phyloP scores from a whole-genome alignment of 108 stramenopile genomes.

The Cyclotella atomus region DNA sequence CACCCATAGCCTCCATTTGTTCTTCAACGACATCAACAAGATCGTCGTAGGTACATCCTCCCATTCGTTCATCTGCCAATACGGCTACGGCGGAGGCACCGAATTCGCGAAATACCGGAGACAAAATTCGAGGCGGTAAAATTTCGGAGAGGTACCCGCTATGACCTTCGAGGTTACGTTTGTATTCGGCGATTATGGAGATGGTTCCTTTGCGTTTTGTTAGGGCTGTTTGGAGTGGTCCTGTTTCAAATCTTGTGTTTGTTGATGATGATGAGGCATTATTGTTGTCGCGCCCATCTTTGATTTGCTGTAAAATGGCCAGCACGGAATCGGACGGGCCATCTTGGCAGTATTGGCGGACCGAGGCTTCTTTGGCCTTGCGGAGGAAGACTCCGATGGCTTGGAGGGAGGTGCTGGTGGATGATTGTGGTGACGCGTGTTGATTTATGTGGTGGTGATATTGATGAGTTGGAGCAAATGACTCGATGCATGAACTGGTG shows the following conservation, averaged over 20 bases:
- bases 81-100: slow-evolving; percentile 83
- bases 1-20: slow-evolving; percentile 63
- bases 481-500: no score
- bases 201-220: slow-evolving; percentile 87
- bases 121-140: slow-evolving; percentile 39
- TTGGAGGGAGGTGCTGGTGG: slow-evolving; percentile 43
- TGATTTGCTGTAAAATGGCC: slow-evolving; percentile 63
- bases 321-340: slow-evolving; percentile 74
- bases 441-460: slow-evolving; percentile 2
- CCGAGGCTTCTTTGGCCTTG: slow-evolving; percentile 84
- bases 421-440: slow-evolving; percentile 6
- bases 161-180: slow-evolving; percentile 57
- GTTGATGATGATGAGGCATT: neutral
- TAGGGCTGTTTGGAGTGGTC: slow-evolving; percentile 58
- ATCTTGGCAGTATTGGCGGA: slow-evolving; percentile 66
- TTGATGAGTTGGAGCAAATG: no score
- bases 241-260: no score
- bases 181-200: slow-evolving; percentile 90
- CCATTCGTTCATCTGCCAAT: slow-evolving; percentile 77
- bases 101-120: slow-evolving; percentile 79
- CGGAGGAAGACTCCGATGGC: slow-evolving; percentile 83
- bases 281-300: slow-evolving; percentile 27
- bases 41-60: slow-evolving; percentile 82
- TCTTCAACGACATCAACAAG: slow-evolving; percentile 66
- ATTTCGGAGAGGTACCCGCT: slow-evolving; percentile 44